phyloP scores from a whole-genome alignment of 2,329 filamentous ascomycete species.

The Colletotrichum lini region DNA sequence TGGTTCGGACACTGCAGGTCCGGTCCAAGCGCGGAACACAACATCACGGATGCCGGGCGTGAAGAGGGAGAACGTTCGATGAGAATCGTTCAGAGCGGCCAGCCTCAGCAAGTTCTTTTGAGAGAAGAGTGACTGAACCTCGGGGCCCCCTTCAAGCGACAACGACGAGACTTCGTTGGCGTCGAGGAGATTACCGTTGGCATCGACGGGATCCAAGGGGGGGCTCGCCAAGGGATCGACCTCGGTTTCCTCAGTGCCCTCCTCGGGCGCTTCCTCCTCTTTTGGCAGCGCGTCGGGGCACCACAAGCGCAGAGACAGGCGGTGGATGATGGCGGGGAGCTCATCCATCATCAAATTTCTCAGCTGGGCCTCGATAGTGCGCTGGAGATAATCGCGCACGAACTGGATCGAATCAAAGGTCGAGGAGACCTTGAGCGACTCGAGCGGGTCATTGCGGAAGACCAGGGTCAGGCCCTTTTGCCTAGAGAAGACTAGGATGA shows the following conservation, averaged over 20 bases:
- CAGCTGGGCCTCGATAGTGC: slow-evolving; percentile 94
- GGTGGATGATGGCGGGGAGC: slow-evolving; percentile 94
- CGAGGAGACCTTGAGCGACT: slow-evolving; percentile 97
- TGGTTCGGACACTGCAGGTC: slow-evolving; percentile 77
- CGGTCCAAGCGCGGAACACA: slow-evolving; percentile 93
- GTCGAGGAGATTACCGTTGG: slow-evolving; percentile 82
- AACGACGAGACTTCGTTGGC: slow-evolving; percentile 82
- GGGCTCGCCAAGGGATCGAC: slow-evolving; percentile 87
- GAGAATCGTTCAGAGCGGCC: slow-evolving; percentile 86
- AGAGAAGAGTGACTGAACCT: slow-evolving; percentile 92
- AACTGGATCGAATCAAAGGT: slow-evolving; percentile 99
- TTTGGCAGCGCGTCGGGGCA: slow-evolving; percentile 86
- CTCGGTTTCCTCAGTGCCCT: slow-evolving; percentile 69
- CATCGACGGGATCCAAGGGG: slow-evolving; percentile 86
- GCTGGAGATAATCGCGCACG: slow-evolving; percentile 95
- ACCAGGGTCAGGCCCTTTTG: slow-evolving; percentile 97
- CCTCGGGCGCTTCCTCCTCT: slow-evolving; percentile 69
- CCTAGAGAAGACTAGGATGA: slow-evolving; percentile 97
- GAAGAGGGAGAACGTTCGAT: slow-evolving; percentile 91
- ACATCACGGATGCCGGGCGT: slow-evolving; percentile 92
- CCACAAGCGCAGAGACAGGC: slow-evolving; percentile 89
- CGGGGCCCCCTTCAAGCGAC: slow-evolving; percentile 83
- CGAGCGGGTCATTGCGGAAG: slow-evolving; percentile 97
- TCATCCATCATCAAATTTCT: slow-evolving; percentile 98
- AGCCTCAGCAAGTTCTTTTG: slow-evolving; percentile 93